Evolutionary conservation across 169 alveolate genomes (phyloP).

Genomic region (Amoebophrya sp.): DNA sequence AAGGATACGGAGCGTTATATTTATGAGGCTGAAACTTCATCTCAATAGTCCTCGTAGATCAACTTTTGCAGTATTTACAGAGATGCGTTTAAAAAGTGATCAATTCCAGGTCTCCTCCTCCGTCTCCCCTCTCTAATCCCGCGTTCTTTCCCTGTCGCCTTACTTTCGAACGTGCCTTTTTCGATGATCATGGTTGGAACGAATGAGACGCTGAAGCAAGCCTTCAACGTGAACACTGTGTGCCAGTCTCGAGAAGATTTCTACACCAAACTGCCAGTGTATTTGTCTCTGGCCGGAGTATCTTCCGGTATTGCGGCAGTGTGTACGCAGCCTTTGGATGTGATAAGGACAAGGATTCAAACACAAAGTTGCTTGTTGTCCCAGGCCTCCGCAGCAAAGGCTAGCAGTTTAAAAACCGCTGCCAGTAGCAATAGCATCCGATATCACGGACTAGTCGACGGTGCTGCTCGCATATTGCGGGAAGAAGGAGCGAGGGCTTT

Average conservation of each 20-base stretch:
- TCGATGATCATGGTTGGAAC: not conserved
- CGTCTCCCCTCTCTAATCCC: too few species aligned
- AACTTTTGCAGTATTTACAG: too few species aligned
- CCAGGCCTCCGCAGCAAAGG: not conserved
- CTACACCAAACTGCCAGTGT: not conserved
- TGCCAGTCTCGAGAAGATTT: not conserved
- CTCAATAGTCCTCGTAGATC: too few species aligned
- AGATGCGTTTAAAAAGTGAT: too few species aligned
- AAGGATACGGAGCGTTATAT: not conserved
- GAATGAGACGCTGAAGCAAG: not conserved
- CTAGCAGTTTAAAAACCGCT: too few species aligned
- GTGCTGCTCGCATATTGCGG: not conserved
- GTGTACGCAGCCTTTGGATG: not conserved
- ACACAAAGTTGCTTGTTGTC: not conserved
- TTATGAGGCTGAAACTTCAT: too few species aligned
- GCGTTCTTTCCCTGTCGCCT: not conserved
- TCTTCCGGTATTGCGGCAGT: not conserved
- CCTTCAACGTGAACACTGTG: not conserved
- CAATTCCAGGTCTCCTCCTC: too few species aligned
- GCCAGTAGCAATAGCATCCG: too few species aligned
- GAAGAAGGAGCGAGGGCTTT: not conserved
- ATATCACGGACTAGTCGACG: not conserved
- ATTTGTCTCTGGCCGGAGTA: not conserved
- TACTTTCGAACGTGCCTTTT: not conserved
- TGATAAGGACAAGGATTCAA: not conserved